phyloP scores from a whole-genome alignment of 805 yeast species.

The Metschnikowia matae region DNA sequence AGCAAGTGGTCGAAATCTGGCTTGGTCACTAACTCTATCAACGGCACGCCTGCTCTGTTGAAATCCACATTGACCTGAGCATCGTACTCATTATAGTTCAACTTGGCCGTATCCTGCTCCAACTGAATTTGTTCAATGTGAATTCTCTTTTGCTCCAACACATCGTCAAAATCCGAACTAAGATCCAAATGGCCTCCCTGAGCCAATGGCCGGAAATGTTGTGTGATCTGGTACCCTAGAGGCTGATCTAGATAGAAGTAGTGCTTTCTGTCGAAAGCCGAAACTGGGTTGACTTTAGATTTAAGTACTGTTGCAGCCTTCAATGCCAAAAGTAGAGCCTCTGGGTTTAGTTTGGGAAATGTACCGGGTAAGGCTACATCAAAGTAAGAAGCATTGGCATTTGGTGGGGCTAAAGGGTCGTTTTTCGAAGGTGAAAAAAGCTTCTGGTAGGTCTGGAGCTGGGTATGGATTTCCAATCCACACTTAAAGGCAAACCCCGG shows the following conservation, averaged over 20 bases:
- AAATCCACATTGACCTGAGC: conserved; percentile 57
- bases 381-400: conserved; percentile 66
- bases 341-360: conserved; percentile 75
- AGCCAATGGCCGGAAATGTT: conserved; percentile 78
- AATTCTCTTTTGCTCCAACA: conserved; percentile 41
- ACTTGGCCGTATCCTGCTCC: conserved; percentile 93
- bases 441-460: conserved; percentile 67
- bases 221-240: conserved; percentile 92
- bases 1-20: conserved; percentile 73
- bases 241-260: conserved; percentile 97
- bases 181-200: conserved; percentile 56
- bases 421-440: conserved; percentile 61
- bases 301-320: conserved; percentile 69
- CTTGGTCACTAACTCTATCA: conserved; percentile 85
- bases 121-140: conserved; percentile 77
- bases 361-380: conserved; percentile 92
- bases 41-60: conserved; percentile 80
- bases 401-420: conserved; percentile 43
- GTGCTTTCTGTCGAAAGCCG: conserved; percentile 89
- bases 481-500: conserved; percentile 50
- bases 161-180: conserved; percentile 49
- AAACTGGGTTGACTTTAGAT: conserved; percentile 49
- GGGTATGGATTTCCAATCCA: conserved; percentile 94
- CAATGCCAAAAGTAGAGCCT: conserved; percentile 67
- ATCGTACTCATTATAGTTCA: conserved; percentile 48